Evolutionary conservation across 2,329 filamentous ascomycete species (phyloP).

Genomic region (Ophiostoma perfectum): DNA sequence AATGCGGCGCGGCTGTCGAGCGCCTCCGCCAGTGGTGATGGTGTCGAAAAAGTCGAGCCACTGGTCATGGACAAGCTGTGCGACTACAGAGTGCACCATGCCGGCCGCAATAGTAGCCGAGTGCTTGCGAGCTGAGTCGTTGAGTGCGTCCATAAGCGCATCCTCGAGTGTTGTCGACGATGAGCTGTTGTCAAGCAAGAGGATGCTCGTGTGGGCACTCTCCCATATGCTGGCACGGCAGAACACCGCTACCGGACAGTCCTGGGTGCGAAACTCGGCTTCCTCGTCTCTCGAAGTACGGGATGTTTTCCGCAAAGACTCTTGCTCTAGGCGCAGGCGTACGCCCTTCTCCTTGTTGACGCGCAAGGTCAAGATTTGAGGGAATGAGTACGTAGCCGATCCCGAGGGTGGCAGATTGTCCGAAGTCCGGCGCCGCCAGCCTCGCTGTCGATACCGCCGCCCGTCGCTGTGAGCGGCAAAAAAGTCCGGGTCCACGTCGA

Average conservation of each 20-base stretch:
- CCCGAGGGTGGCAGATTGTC: background rate
- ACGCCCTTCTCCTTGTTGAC: background rate
- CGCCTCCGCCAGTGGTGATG: background rate
- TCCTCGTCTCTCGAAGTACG: too few species aligned
- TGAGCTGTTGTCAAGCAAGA: constrained; percentile 32
- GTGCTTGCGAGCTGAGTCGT: background rate
- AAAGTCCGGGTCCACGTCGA: constrained; percentile 32
- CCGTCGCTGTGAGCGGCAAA: constrained; percentile 32
- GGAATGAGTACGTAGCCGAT: background rate
- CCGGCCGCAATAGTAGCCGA: background rate
- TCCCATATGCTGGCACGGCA: constrained; percentile 36
- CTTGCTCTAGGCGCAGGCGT: too few species aligned
- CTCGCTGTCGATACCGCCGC: constrained; percentile 24
- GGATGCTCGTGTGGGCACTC: constrained; percentile 29
- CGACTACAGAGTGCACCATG: constrained; percentile 17
- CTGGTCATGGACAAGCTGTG: constrained; percentile 29
- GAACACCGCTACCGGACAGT: constrained; percentile 24
- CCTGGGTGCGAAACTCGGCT: too few species aligned
- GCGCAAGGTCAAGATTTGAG: background rate
- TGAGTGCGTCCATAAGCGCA: constrained; percentile 28
- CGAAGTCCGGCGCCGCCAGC: background rate
- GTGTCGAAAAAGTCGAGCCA: constrained; percentile 38
- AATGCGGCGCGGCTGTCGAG: background rate
- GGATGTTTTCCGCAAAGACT: too few species aligned
- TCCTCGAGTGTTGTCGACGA: constrained; percentile 25